Base-by-base conservation (phyloP, 148 eudicot species). In the Cornus controversa region DNA sequence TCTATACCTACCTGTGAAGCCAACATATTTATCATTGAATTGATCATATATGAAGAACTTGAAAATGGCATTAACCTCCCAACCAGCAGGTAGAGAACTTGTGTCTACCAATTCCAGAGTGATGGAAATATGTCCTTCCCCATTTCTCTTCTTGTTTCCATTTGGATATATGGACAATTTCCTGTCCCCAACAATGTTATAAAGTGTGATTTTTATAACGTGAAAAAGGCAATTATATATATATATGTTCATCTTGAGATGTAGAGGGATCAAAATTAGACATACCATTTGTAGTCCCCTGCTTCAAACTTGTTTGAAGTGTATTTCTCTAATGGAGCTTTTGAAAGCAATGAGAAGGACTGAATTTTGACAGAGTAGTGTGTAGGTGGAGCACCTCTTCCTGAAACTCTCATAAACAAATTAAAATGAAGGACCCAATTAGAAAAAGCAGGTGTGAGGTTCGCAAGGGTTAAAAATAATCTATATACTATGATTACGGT, bases 291-390 rank as follows among this genome's bases (percentile, higher is more conserved):
- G 77, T 79, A 37, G 47, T 37, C 77, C 27, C 77, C 77, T 16
- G 72, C 81, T 66, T 79, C 81, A 67, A 79, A 79, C n/a, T 67
- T 62, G 29, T 80, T 78, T 53, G 82, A 80, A 16, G 31, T 80
- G 57, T 80, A 80, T 74, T 47, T 80, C 27, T 69, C 78, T 22
- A 80, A 8, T 1, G 74, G 69, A 69, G 74, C 67, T 80, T 75
- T 80, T 11, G 53, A 68, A 69, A 80, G 70, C 10, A 15, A 42
- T 0, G 74, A 74, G 40, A 79, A 79, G 9, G 73, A 57, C 10
- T 36, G 36, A 8, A 80, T 74, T 62, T 74, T 80, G 63, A 80
- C 69, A 0, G 64, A 57, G 78, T 73, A 79, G 22, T 79, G 81
- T 10, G 66, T 54, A 1, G 81, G 81, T 13, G 81, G 81, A 25